A percentile compares a stretch with the other conserved stretches of the same genome.
phyloP scores from a whole-genome alignment of 2,329 filamentous ascomycete species.

The Colletotrichum sp. region DNA sequence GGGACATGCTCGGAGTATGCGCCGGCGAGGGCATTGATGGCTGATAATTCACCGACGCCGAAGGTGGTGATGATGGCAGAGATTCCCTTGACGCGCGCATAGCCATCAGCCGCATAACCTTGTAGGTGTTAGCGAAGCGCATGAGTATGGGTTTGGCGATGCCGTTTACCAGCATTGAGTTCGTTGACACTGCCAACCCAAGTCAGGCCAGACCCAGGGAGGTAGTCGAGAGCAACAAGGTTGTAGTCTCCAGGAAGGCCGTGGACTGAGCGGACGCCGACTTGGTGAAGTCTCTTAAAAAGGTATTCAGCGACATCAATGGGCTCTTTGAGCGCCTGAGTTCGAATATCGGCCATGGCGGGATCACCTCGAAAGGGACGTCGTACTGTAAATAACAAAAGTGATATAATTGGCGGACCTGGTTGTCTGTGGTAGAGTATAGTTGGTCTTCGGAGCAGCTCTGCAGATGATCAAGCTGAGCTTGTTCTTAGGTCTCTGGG shows the following conservation, averaged over 20 bases:
- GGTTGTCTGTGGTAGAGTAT: background rate
- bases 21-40: slow-evolving; percentile 76
- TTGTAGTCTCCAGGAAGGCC: slow-evolving; percentile 79
- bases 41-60: slow-evolving; percentile 76
- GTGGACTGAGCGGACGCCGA: slow-evolving; percentile 69
- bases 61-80: slow-evolving; percentile 77
- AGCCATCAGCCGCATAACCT: slow-evolving; percentile 83
- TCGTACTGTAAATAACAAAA: background rate
- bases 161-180: slow-evolving; percentile 69
- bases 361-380: background rate
- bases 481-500: background rate
- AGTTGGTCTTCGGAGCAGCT: background rate
- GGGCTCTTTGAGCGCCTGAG: slow-evolving; percentile 50
- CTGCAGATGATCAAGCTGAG: background rate
- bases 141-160: slow-evolving; percentile 5
- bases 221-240: slow-evolving; percentile 70
- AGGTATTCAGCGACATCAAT: slow-evolving; percentile 72
- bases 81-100: slow-evolving; percentile 75
- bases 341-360: slow-evolving; percentile 42
- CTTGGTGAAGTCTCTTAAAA: slow-evolving; percentile 66
- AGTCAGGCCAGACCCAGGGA: slow-evolving; percentile 61
- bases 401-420: background rate
- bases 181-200: slow-evolving; percentile 77
- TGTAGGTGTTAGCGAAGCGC: background rate
- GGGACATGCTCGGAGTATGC: slow-evolving; percentile 76